A percentile compares a stretch with the other conserved stretches of the same genome.
These are phyloP conservation scores for Plasmodium knowlesi DNA, from an alignment of 169 alveolate species.

Conservation along the genomic window DNA sequence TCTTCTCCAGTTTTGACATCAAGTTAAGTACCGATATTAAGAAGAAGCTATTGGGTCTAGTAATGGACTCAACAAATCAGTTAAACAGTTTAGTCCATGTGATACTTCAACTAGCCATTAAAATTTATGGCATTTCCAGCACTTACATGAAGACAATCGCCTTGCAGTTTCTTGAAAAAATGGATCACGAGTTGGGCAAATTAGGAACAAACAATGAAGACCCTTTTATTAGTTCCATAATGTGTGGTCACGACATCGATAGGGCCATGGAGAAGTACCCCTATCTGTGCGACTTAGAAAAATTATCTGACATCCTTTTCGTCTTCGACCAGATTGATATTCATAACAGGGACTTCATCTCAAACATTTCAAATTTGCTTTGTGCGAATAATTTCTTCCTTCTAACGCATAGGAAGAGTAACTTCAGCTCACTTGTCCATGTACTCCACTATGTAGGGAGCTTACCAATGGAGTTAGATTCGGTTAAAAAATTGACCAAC, in stretches of 20 bases:
- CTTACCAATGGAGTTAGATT: not conserved
- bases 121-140: conserved; percentile 46
- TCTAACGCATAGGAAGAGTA: conserved; percentile 39
- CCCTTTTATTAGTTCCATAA: not conserved
- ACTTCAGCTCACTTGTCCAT: conserved; percentile 42
- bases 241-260: not conserved
- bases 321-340: conserved; percentile 76
- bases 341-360: conserved; percentile 34
- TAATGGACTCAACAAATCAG: not conserved
- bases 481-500: not conserved
- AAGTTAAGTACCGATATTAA: conserved; percentile 45
- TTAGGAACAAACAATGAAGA: not conserved
- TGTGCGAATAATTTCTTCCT: conserved; percentile 23
- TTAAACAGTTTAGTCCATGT: not conserved
- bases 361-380: conserved; percentile 19
- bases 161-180: conserved; percentile 35
- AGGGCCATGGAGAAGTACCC: not conserved
- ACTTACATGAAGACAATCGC: conserved; percentile 54
- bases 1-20: conserved; percentile 59
- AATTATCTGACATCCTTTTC: conserved; percentile 12
- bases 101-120: conserved; percentile 7
- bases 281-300: conserved; percentile 15
- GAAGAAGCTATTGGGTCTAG: conserved; percentile 31
- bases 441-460: conserved; percentile 45
- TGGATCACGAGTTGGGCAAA: conserved; percentile 30